Evolutionary conservation across 768 basidiomycete species (phyloP).

Genomic region (Rhodotorula babjevae): DNA sequence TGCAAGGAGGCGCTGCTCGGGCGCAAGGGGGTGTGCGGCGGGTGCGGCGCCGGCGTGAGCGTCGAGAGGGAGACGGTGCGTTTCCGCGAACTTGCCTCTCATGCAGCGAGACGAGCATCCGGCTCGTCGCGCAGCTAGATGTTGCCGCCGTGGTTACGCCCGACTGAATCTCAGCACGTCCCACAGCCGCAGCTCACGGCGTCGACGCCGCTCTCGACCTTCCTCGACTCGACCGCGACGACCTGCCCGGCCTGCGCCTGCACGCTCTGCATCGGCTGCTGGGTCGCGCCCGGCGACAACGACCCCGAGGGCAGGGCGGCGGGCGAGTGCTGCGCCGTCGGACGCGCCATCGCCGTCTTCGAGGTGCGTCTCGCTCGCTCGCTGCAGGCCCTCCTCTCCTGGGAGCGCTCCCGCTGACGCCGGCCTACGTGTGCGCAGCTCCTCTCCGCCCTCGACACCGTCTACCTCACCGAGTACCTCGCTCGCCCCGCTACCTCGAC

Average conservation of each 20-base stretch:
- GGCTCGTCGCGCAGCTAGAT: too few species aligned
- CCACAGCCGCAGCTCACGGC: not conserved
- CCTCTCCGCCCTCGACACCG: conserved; percentile 16
- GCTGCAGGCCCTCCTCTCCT: too few species aligned
- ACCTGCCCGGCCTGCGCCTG: not conserved
- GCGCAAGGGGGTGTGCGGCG: not conserved
- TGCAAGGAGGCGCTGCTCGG: not conserved
- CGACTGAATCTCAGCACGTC: too few species aligned
- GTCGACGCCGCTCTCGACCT: not conserved
- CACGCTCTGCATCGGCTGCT: not conserved
- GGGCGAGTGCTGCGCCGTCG: not conserved
- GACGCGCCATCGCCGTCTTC: not conserved
- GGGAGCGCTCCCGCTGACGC: too few species aligned
- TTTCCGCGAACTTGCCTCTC: not conserved
- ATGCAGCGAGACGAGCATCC: too few species aligned
- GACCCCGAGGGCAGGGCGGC: not conserved
- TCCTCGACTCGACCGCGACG: not conserved
- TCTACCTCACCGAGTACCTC: conserved; percentile 18
- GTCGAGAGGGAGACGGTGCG: not conserved
- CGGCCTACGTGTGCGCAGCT: not conserved
- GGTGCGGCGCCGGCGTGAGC: too few species aligned
- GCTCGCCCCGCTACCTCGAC: not conserved
- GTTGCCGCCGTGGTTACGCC: too few species aligned
- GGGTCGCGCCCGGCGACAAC: not conserved
- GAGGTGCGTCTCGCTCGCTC: not conserved